phyloP scores from a whole-genome alignment of 305 asterid species.

The Solanum chacoense region DNA sequence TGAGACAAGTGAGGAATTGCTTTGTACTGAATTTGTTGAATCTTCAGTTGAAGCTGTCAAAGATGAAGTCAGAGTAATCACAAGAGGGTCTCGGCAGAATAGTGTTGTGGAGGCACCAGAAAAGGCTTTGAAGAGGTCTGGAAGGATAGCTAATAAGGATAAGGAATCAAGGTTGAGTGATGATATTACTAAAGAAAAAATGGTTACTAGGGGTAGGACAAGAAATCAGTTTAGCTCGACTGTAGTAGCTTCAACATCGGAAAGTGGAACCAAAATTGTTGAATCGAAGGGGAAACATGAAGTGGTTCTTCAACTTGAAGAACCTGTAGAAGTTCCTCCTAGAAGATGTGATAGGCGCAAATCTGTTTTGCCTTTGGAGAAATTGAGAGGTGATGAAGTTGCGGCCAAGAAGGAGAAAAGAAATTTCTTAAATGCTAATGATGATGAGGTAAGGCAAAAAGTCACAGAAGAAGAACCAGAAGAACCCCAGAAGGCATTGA shows the following conservation, averaged over 20 bases:
- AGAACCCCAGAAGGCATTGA: background rate
- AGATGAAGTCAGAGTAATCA: background rate
- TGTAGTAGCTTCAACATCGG: background rate
- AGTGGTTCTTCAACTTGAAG: constrained; percentile 7
- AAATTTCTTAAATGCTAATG: constrained; percentile 1
- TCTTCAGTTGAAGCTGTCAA: constrained; percentile 10
- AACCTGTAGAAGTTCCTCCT: constrained; percentile 15
- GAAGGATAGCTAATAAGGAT: constrained; percentile 19
- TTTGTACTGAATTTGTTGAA: constrained; percentile 1
- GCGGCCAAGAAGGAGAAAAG: constrained; percentile 10
- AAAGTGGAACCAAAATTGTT: background rate
- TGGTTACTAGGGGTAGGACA: background rate
- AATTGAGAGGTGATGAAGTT: constrained; percentile 5
- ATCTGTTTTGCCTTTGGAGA: constrained; percentile 9
- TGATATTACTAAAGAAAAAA: background rate
- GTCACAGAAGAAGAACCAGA: background rate
- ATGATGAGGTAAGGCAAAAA: background rate
- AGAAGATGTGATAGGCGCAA: constrained; percentile 23
- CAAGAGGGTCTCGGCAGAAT: background rate
- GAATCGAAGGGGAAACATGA: background rate
- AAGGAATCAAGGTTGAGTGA: constrained; percentile 6
- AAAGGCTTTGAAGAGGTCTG: constrained; percentile 26
- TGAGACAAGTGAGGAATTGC: constrained; percentile 5
- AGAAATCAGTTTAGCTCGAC: background rate
- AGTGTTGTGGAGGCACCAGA: background rate